These are phyloP conservation scores for Solanum infundibuliforme DNA, from an alignment of 257 asterid species.

Conservation along the genomic window DNA sequence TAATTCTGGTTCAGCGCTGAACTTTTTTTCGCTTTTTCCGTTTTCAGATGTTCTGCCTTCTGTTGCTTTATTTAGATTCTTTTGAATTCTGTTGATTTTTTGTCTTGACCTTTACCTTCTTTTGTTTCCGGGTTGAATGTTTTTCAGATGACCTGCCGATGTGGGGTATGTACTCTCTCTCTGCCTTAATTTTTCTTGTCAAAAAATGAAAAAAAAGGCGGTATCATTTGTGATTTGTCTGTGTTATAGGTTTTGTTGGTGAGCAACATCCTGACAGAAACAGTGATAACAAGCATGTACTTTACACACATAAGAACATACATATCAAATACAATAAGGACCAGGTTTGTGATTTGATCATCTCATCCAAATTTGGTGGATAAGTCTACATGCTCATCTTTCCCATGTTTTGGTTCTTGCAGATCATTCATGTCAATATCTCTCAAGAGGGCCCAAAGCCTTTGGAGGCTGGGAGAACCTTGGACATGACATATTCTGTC, in stretches of 20 bases:
- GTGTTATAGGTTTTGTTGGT: slow-evolving; percentile 40
- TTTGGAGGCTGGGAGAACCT: slow-evolving; percentile 58
- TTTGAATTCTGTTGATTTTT: neutral
- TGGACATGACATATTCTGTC: slow-evolving; percentile 89
- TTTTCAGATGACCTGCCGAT: slow-evolving; percentile 87
- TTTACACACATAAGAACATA: slow-evolving; percentile 43
- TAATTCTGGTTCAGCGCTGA: neutral
- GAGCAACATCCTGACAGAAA: slow-evolving; percentile 39
- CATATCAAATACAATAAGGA: slow-evolving; percentile 39
- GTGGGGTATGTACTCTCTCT: slow-evolving; percentile 65
- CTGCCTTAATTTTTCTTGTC: neutral
- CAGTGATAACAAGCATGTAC: slow-evolving; percentile 37
- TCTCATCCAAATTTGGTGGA: neutral
- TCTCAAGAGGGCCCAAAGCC: slow-evolving; percentile 78
- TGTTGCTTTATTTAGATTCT: neutral
- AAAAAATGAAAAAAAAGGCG: neutral
- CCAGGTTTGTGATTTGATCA: slow-evolving; percentile 25
- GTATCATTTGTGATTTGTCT: neutral
- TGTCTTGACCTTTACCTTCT: slow-evolving; percentile 9
- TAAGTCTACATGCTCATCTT: neutral
- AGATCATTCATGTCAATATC: slow-evolving; percentile 96
- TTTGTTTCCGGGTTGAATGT: slow-evolving; percentile 13
- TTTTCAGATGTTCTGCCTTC: neutral
- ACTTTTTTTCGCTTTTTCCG: neutral
- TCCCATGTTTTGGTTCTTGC: slow-evolving; percentile 15